Evolutionary conservation across 108 stramenopile genomes (phyloP), one percentile per base, ranked within the genome.

Genomic region (Cyclotella baltica): DNA sequence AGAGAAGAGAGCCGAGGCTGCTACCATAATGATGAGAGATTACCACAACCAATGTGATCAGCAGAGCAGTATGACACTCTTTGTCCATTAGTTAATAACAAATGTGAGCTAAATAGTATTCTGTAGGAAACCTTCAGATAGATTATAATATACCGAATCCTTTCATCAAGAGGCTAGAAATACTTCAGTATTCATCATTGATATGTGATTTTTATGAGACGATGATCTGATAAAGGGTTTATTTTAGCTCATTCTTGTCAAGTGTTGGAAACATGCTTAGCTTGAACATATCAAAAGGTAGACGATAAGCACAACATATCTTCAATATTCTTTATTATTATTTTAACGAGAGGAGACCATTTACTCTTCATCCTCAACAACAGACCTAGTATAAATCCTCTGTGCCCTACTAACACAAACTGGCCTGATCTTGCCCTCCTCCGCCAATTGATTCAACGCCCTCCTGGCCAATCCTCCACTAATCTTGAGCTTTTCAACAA

Each of bases 401-500:
- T 98, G 98, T 29, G 93, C 89, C 81, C 96, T 79, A 78, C 95
- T 95, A 62, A 96, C 73, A 28, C 93, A 80, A 37, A 99, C 97
- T 59, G 91, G 87, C 61, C 90, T 83, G 90, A 99, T 99, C 65
- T 92, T 86, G 38, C 98, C 98, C 78, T 97, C 95, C 72, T 93
- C 97, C 52, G 93, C 91, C 69, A 99, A 87, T 76, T 97, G 89
- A 25, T 91, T 92, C 73, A 99, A 88, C 40, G 98, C 96, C 72
- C 92, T 89, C 75, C 98, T 89, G 18, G 99, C 99, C 70, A 99
- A 85, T 56, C 98, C 97, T 65, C 95, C 98, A 70, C 90, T 96
- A 70, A 99, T 87, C 97, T 99, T 99, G 29, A 99, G 92, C 70
- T 98, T 96, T 86, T 99, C 99, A 34, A 99, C 98, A 25, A 99